Evolutionary conservation across 1,139 yeast species (phyloP), one percentile per base, ranked within the genome.

Genomic region (Pichia terricola): DNA sequence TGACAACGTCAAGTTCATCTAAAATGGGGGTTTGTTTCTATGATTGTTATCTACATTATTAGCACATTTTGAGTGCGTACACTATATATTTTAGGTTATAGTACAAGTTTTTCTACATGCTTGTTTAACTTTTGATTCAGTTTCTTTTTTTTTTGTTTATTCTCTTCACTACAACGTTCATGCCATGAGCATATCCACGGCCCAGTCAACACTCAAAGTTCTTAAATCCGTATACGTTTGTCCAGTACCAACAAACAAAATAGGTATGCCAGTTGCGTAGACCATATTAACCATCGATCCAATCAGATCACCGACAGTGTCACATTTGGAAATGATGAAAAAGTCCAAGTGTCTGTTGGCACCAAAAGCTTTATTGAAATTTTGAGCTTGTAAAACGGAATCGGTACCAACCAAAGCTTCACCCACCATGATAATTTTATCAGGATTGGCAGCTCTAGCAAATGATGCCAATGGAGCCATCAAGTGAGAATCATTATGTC

Each of bases 231-330:
- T 91, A 57, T 94, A 91, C 2, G 95, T 91, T 67, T 91, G 98
- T 9, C 98, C 98, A 2, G 91, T 88, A 30, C 98, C 98, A 45
- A 91, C 94, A 65, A 91, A 91, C 53, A 91, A 69, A 39, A 91
- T 94, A 0, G 98, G 98, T 26, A 91, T 94, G 36, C 88, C 88
- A 0, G 98, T 91, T 4, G 96, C 91, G 72, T 85, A 86, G 3
- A 94, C 96, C 96, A 91, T 87, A 63, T 91, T 89, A 31, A 91
- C 96, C 88, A 94, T 86, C 0, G 96, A 80, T 26, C 98, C 98
- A 35, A 91, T 84, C 75, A 91, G 72, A 55, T 89, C 96, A 26
- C 98, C 98, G 28, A 91, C 98, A 0, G 98, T 91, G 61, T 91
- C 98, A 55, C 96, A 94, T 63, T 91, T 91, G 42, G 95, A 85